A percentile compares a stretch with the other conserved stretches of the same genome.
These are phyloP conservation scores for Heimioporus sp. DNA, from an alignment of 768 basidiomycete genomes.

Conservation along the genomic window DNA sequence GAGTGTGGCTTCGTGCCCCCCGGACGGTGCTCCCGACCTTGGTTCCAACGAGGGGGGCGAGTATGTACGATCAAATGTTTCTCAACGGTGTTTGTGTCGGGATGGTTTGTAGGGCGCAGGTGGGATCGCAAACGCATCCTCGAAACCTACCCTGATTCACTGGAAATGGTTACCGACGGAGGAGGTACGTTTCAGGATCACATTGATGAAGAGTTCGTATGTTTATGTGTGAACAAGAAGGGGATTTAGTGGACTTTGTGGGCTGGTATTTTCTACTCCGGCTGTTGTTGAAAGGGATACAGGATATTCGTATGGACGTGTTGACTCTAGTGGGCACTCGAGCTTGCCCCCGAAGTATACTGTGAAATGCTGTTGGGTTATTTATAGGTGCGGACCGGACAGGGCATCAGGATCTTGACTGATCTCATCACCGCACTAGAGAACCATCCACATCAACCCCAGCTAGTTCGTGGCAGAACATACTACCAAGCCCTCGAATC, in stretches of 20 bases:
- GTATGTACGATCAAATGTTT: conserved; percentile 24
- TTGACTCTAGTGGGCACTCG: conserved; percentile 51
- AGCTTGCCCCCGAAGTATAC: conserved; percentile 53
- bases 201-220: background rate
- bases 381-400: background rate
- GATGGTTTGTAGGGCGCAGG: conserved; percentile 38
- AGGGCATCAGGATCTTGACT: conserved; percentile 52
- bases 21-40: conserved; percentile 33
- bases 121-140: conserved; percentile 39
- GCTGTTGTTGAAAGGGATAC: conserved; percentile 43
- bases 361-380: conserved; percentile 21
- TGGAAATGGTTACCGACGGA: conserved; percentile 60
- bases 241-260: conserved; percentile 27
- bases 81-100: background rate
- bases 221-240: conserved; percentile 19
- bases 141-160: conserved; percentile 41
- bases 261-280: conserved; percentile 31
- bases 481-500: conserved; percentile 36
- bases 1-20: conserved; percentile 28
- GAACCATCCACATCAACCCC: conserved; percentile 38
- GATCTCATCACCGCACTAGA: conserved; percentile 47
- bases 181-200: conserved; percentile 35
- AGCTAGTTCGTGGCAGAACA: conserved; percentile 25
- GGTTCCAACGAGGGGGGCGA: conserved; percentile 48
- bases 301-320: conserved; percentile 40